Conservation (phyloP, 1,139 yeast species). For the Lodderomyces beijingensis region DNA sequence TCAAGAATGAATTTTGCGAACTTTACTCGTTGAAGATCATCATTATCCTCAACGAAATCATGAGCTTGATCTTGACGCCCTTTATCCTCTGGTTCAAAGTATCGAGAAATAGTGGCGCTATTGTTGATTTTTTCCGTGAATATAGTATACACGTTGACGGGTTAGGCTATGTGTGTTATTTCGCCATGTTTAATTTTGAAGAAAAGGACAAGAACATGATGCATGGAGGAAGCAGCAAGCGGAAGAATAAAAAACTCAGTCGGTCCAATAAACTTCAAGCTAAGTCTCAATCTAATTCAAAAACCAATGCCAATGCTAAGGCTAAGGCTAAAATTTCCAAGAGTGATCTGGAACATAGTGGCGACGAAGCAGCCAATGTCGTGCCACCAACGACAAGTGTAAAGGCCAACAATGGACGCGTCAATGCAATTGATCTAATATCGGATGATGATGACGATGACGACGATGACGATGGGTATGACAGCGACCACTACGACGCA, state of each 20-base stretch:
- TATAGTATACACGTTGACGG: slow-evolving; percentile 90
- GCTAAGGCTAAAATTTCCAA: slow-evolving; percentile 10
- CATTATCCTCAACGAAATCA: slow-evolving; percentile 70
- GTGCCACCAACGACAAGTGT: no score
- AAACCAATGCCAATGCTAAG: not conserved
- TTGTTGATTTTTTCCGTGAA: slow-evolving; percentile 87
- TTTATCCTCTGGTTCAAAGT: slow-evolving; percentile 81
- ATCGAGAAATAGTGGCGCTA: slow-evolving; percentile 65
- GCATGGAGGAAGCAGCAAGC: slow-evolving; percentile 20
- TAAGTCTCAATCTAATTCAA: no score
- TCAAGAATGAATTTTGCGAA: slow-evolving; percentile 76
- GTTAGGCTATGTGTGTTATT: slow-evolving; percentile 87
- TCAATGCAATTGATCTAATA: no score
- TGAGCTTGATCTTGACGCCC: slow-evolving; percentile 81
- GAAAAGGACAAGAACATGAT: slow-evolving; percentile 52
- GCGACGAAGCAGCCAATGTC: no score
- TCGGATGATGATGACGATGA: slow-evolving; percentile 1
- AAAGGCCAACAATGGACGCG: not conserved
- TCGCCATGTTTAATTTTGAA: slow-evolving; percentile 85
- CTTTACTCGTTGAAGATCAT: slow-evolving; percentile 71
- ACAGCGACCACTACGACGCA: slow-evolving; percentile 31
- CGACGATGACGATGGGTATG: slow-evolving; percentile 77
- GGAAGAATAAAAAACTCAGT: slow-evolving; percentile 15
- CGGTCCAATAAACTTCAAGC: no score
- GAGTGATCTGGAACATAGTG: slow-evolving; percentile 9